Evolutionary conservation across 2,329 filamentous ascomycete species (phyloP).

Genomic region (Nemania sp.): DNA sequence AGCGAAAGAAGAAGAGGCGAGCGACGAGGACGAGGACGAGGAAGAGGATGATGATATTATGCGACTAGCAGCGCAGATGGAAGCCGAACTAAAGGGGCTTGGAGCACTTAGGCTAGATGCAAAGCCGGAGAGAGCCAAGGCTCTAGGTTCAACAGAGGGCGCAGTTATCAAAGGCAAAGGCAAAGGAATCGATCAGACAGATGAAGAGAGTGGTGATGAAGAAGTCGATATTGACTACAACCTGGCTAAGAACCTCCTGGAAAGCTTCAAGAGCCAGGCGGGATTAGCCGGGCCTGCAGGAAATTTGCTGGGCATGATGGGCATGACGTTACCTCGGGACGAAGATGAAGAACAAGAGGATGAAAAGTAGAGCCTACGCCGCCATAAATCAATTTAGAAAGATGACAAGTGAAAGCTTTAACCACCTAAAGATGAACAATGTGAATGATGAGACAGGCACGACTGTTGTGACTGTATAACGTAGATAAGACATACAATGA

Average conservation of each 20-base stretch:
- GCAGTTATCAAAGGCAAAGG: slow-evolving; percentile 38
- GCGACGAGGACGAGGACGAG: slow-evolving; percentile 58
- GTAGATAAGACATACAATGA: too few relatives aligned
- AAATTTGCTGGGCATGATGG: slow-evolving; percentile 89
- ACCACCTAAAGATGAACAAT: not conserved
- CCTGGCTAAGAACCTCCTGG: slow-evolving; percentile 88
- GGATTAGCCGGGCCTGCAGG: slow-evolving; percentile 87
- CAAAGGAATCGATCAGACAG: slow-evolving; percentile 47
- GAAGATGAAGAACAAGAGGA: slow-evolving; percentile 67
- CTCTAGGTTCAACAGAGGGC: slow-evolving; percentile 48
- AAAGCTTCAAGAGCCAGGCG: slow-evolving; percentile 91
- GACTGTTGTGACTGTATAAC: too few relatives aligned
- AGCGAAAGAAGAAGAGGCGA: slow-evolving; percentile 42
- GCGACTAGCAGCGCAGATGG: slow-evolving; percentile 75
- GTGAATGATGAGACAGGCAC: not conserved
- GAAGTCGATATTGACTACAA: slow-evolving; percentile 86
- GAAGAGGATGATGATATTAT: slow-evolving; percentile 72
- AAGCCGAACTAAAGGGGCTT: slow-evolving; percentile 76
- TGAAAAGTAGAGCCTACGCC: slow-evolving; percentile 23
- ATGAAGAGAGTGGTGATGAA: slow-evolving; percentile 62
- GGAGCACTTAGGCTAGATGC: slow-evolving; percentile 72
- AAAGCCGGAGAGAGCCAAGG: slow-evolving; percentile 49
- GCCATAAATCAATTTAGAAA: not conserved
- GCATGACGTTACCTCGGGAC: slow-evolving; percentile 82
- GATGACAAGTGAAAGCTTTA: not conserved